phyloP scores from a whole-genome alignment of 228 moss, liverwort and hornwort species.

The Sphagnum fallax region DNA sequence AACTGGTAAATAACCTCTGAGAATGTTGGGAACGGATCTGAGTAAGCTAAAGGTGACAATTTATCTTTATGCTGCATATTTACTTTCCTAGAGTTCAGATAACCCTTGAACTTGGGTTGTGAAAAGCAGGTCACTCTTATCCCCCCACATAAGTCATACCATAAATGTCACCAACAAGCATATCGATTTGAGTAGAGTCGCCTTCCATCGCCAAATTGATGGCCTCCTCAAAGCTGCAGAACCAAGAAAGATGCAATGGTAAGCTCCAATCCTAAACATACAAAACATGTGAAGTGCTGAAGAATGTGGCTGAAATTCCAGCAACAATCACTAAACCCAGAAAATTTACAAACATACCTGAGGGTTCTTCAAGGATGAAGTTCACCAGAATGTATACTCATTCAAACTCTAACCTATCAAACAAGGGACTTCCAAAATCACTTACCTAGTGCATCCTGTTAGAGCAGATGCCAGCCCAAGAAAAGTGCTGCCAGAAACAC shows the following conservation, averaged over 20 bases:
- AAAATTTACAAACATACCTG: background rate
- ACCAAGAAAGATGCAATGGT: background rate
- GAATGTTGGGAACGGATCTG: too few relatives aligned
- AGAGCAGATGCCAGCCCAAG: constrained; percentile 78
- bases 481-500: constrained; percentile 52
- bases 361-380: too few relatives aligned
- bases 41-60: too few relatives aligned
- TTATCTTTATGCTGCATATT: too few relatives aligned
- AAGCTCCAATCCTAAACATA: background rate
- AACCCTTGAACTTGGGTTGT: background rate
- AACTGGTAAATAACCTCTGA: too few relatives aligned
- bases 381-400: too few relatives aligned
- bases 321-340: background rate
- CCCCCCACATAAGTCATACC: constrained; percentile 19
- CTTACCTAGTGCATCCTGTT: constrained; percentile 75
- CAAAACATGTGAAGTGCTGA: too few relatives aligned
- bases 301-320: background rate
- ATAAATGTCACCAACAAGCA: constrained; percentile 88
- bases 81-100: background rate
- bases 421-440: background rate
- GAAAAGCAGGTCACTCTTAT: too few relatives aligned
- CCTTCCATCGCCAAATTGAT: constrained; percentile 67
- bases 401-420: too few relatives aligned
- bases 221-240: constrained; percentile 72
- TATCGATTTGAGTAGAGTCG: constrained; percentile 79